phyloP scores from a whole-genome alignment of 371 early-diverging fungal species.

The Basidiobolus heterosporus region DNA sequence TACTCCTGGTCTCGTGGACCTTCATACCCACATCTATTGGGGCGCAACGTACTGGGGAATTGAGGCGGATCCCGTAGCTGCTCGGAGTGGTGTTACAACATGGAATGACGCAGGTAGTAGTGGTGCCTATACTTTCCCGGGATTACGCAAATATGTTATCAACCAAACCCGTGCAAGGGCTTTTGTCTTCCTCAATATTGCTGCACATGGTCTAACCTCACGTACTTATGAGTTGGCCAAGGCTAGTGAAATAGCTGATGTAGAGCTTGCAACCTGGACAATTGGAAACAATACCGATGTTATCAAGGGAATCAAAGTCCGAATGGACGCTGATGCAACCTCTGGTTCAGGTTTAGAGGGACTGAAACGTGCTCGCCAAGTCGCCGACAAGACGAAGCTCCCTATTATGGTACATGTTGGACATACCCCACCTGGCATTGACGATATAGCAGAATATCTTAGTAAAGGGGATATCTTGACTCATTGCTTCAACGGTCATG shows the following conservation, averaged over 20 bases:
- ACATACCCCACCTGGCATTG: slow-evolving; percentile 6
- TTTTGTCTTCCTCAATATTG: slow-evolving; percentile 8
- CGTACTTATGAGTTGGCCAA: slow-evolving; percentile 8
- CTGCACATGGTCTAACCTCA: slow-evolving; percentile 6
- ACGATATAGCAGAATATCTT: slow-evolving; percentile 8
- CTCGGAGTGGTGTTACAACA: slow-evolving; percentile 10
- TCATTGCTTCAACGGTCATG: slow-evolving; percentile 7
- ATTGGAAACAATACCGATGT: slow-evolving; percentile 5
- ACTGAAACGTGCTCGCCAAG: slow-evolving; percentile 7
- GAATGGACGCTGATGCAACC: slow-evolving; percentile 9
- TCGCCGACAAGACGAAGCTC: slow-evolving; percentile 7
- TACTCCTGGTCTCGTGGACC: slow-evolving; percentile 11
- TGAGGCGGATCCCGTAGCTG: slow-evolving; percentile 9
- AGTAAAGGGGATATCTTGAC: slow-evolving; percentile 11
- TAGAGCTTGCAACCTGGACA: slow-evolving; percentile 5
- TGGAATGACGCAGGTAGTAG: slow-evolving; percentile 13
- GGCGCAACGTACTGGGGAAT: slow-evolving; percentile 14
- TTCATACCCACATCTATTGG: slow-evolving; percentile 12
- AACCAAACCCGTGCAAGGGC: slow-evolving; percentile 4
- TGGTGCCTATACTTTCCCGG: slow-evolving; percentile 10
- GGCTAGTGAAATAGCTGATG: slow-evolving; percentile 5
- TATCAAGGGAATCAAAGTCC: slow-evolving; percentile 13
- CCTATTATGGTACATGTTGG: slow-evolving; percentile 13
- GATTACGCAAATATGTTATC: slow-evolving; percentile 7
- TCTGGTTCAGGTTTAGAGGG: slow-evolving; percentile 6